These are phyloP conservation scores for Penicillium sp. DNA, from an alignment of 2,329 filamentous ascomycete genomes.

Conservation along the genomic window DNA sequence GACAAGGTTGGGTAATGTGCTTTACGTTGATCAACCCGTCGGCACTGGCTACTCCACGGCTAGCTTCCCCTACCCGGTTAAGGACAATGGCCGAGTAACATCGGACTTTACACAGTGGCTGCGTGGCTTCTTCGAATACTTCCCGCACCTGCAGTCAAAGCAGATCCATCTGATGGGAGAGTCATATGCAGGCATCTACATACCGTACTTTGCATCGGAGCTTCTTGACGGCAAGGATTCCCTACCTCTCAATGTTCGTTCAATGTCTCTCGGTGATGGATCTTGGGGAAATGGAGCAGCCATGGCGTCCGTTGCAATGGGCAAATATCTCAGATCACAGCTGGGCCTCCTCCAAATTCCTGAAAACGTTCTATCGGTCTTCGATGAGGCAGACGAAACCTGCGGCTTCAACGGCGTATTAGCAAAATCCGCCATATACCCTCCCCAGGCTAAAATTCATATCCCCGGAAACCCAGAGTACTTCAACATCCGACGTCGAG, in stretches of 20 bases:
- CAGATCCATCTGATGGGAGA: constrained; percentile 39
- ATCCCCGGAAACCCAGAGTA: constrained; percentile 34
- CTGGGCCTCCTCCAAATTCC: constrained; percentile 25
- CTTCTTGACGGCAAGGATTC: constrained; percentile 29
- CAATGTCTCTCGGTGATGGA: constrained; percentile 38
- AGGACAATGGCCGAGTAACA: constrained; percentile 29
- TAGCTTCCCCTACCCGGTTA: constrained; percentile 29
- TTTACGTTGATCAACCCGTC: constrained; percentile 40
- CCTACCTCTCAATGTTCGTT: constrained; percentile 32
- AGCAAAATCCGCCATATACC: constrained; percentile 28
- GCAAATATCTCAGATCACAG: constrained; percentile 30
- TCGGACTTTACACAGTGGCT: constrained; percentile 35
- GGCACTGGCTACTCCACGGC: constrained; percentile 37
- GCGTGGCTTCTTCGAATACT: constrained; percentile 28
- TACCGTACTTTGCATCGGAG: constrained; percentile 37
- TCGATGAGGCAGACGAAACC: constrained; percentile 29
- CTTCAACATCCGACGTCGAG: constrained; percentile 26
- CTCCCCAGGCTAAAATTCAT: constrained; percentile 29
- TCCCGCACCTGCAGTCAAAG: constrained; percentile 33
- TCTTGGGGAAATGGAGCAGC: constrained; percentile 38
- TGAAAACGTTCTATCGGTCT: constrained; percentile 28
- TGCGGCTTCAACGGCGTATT: constrained; percentile 35
- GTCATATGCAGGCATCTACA: constrained; percentile 39
- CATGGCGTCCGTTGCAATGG: constrained; percentile 32
- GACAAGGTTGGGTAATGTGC: constrained; percentile 34